phyloP scores from a whole-genome alignment of 1,139 yeast genomes.

The Kurtzmaniella quercitrusa region DNA sequence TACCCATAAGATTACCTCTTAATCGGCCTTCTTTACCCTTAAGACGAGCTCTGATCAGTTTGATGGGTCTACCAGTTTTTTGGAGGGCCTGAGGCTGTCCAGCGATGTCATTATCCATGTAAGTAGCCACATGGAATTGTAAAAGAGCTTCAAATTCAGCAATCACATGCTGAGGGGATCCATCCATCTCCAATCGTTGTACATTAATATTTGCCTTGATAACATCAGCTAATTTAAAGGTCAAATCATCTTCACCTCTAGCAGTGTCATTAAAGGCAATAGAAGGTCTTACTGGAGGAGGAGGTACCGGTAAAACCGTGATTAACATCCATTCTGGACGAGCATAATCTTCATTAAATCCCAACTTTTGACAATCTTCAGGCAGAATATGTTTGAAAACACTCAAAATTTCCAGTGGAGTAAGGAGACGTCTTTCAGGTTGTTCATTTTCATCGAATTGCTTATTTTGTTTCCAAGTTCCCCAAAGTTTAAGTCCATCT shows the following conservation, averaged over 20 bases:
- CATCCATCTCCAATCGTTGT: conserved; percentile 94
- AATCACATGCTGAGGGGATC: conserved; percentile 97
- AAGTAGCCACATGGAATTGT: conserved; percentile 98
- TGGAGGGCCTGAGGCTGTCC: conserved; percentile 99
- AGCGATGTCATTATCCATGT: conserved; percentile 99
- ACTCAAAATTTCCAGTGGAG: conserved; percentile 84
- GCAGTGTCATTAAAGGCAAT: conserved; percentile 98
- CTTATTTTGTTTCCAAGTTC: conserved; percentile 94
- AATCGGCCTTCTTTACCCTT: conserved; percentile 99
- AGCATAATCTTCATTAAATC: conserved; percentile 93
- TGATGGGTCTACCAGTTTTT: conserved; percentile 97
- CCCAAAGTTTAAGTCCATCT: conserved; percentile 94
- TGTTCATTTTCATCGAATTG: conserved; percentile 75
- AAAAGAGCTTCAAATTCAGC: conserved; percentile 93
- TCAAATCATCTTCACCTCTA: conserved; percentile 98
- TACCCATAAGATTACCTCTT: conserved; percentile 98
- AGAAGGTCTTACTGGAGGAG: conserved; percentile 98
- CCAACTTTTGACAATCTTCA: conserved; percentile 77
- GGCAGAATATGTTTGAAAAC: conserved; percentile 88
- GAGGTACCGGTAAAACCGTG: conserved; percentile 98
- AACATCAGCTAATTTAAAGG: conserved; percentile 95
- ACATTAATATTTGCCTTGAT: conserved; percentile 94
- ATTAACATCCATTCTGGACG: conserved; percentile 99
- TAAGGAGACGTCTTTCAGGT: conserved; percentile 86
- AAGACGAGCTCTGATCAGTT: conserved; percentile 95